Percentiles rank a stretch among this genome's conserved stretches.
phyloP scores from a whole-genome alignment of 2,329 filamentous ascomycete species.

The Colletotrichum zoysiae region DNA sequence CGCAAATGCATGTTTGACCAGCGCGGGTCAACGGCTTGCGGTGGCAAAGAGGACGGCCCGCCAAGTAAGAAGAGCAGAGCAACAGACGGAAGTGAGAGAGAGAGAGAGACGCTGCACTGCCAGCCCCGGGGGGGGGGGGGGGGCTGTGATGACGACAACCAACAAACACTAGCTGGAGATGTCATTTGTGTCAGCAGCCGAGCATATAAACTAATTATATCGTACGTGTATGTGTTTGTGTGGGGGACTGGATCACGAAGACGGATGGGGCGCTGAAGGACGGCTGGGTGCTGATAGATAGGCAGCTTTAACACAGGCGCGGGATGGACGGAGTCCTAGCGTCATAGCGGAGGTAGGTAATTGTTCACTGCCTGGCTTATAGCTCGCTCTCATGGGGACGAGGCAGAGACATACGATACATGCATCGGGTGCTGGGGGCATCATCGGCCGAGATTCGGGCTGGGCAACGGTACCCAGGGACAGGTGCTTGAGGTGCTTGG shows the following conservation, averaged over 20 bases:
- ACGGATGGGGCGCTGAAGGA: constrained; percentile 1
- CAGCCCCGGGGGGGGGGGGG: constrained; percentile 8
- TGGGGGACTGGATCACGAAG: background rate
- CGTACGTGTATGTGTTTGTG: background rate
- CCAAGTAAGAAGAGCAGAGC: background rate
- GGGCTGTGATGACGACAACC: constrained; percentile 3
- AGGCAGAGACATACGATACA: constrained; percentile 29
- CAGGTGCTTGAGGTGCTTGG: background rate
- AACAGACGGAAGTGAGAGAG: background rate
- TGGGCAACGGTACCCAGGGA: constrained; percentile 12
- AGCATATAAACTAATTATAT: background rate
- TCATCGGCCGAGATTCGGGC: constrained; percentile 29
- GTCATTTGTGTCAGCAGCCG: constrained; percentile 18
- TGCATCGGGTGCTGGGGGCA: constrained; percentile 22
- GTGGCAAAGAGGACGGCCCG: background rate
- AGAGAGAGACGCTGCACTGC: constrained; percentile 15
- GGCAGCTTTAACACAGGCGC: background rate
- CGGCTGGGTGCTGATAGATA: background rate
- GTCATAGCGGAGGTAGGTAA: no score
- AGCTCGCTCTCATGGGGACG: background rate
- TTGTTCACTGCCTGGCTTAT: background rate
- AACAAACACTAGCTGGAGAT: constrained; percentile 5
- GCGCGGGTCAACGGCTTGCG: background rate
- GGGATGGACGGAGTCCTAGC: background rate
- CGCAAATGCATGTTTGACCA: constrained; percentile 31